Percentiles rank a stretch among this genome's conserved stretches.
These are phyloP conservation scores for Casuarina glauca DNA, from an alignment of 306 rosid species.

Conservation along the genomic window DNA sequence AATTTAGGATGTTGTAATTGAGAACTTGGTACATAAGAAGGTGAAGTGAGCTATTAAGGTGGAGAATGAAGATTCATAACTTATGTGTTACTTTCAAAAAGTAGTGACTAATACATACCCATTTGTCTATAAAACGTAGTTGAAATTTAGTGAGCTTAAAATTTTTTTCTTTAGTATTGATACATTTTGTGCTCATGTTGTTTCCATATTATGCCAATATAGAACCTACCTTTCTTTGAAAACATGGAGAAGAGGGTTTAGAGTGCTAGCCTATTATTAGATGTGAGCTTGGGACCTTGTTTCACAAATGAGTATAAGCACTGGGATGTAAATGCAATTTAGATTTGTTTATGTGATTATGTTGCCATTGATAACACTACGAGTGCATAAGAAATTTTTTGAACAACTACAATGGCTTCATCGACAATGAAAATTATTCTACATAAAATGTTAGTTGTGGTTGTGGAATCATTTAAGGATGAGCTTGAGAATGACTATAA, in stretches of 20 bases:
- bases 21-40: too few species aligned
- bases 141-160: not conserved
- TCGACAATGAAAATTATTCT: slow-evolving; percentile 77
- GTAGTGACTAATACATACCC: not conserved
- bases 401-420: slow-evolving; percentile 38
- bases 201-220: slow-evolving; percentile 86
- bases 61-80: too few species aligned
- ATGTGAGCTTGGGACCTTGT: slow-evolving; percentile 58
- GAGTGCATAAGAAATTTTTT: slow-evolving; percentile 88
- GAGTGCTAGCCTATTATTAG: not conserved
- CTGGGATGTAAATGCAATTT: not conserved
- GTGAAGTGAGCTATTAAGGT: too few species aligned
- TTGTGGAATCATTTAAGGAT: slow-evolving; percentile 43
- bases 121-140: slow-evolving; percentile 10
- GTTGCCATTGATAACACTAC: slow-evolving; percentile 75
- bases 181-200: slow-evolving; percentile 63
- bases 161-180: slow-evolving; percentile 11
- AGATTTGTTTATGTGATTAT: slow-evolving; percentile 88
- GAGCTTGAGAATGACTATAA: slow-evolving; percentile 52
- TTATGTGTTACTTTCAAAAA: not conserved
- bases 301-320: slow-evolving; percentile 87
- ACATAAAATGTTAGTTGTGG: slow-evolving; percentile 46
- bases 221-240: slow-evolving; percentile 97
- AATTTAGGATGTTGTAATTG: too few species aligned
- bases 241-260: slow-evolving; percentile 47